Percentiles rank a stretch among this genome's conserved stretches.
phyloP scores from a whole-genome alignment of 257 asterid genomes.

The Eustoma russellianum region DNA sequence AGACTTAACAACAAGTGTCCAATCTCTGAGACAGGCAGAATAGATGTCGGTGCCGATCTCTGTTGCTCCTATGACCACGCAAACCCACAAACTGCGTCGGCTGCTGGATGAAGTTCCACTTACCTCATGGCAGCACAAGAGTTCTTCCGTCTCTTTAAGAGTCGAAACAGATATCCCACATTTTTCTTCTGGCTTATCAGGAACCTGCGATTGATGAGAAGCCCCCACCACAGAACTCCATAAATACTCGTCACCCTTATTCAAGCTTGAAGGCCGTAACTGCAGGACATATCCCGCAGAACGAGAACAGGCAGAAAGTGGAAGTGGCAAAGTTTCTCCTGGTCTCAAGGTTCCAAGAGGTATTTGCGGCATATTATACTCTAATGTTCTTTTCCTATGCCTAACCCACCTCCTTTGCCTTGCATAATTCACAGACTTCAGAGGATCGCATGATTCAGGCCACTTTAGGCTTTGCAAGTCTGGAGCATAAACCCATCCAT shows the following conservation, averaged over 20 bases:
- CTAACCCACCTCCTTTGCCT: constrained; percentile 92
- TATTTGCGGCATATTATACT: constrained; percentile 33
- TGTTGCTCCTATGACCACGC: constrained; percentile 67
- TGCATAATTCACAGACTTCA: constrained; percentile 45
- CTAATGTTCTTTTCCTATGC: constrained; percentile 37
- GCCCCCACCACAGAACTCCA: constrained; percentile 72
- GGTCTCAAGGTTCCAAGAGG: constrained; percentile 63
- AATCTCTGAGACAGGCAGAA: constrained; percentile 66
- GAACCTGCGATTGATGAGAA: constrained; percentile 41
- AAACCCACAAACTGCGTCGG: constrained; percentile 67
- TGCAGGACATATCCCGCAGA: constrained; percentile 52
- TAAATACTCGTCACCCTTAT: constrained; percentile 37
- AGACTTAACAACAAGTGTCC: constrained; percentile 71
- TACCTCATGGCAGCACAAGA: constrained; percentile 49
- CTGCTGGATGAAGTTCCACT: constrained; percentile 65
- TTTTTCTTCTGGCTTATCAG: constrained; percentile 28
- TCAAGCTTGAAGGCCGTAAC: constrained; percentile 48
- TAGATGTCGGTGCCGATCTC: constrained; percentile 69
- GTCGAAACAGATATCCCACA: constrained; percentile 54
- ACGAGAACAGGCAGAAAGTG: constrained; percentile 60
- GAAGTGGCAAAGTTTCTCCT: constrained; percentile 66
- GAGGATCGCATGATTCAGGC: constrained; percentile 67
- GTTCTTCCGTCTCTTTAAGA: constrained; percentile 62
- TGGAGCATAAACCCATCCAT: constrained; percentile 96
- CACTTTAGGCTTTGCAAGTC: constrained; percentile 58